Percentiles rank a stretch among this genome's conserved stretches.
Conservation (phyloP, 2,329 filamentous ascomycete genomes). For the Cryphonectria naterciae region DNA sequence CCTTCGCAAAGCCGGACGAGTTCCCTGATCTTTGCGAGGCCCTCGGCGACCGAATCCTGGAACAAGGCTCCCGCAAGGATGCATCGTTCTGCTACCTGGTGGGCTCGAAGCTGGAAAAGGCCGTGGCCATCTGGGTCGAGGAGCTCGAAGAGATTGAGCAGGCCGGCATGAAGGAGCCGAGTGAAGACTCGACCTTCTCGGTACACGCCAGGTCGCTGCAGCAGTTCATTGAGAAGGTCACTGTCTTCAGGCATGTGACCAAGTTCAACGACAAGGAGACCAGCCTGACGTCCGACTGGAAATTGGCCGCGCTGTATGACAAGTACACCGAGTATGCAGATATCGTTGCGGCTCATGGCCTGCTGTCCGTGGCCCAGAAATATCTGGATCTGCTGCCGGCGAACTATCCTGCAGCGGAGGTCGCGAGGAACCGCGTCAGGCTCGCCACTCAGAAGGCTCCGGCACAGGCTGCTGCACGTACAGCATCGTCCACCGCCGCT, state of each 20-base stretch:
- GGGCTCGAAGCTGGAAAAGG: constrained; percentile 96
- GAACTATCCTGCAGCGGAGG: constrained; percentile 83
- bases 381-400: constrained; percentile 87
- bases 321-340: constrained; percentile 98
- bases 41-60: constrained; percentile 86
- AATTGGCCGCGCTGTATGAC: constrained; percentile 83
- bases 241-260: constrained; percentile 90
- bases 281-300: constrained; percentile 77
- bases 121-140: constrained; percentile 89
- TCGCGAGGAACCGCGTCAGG: constrained; percentile 82
- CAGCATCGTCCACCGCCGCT: constrained; percentile 36
- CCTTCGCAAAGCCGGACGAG: constrained; percentile 87
- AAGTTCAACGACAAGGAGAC: constrained; percentile 85
- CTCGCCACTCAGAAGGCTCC: constrained; percentile 71
- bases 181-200: constrained; percentile 82
- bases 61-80: constrained; percentile 79
- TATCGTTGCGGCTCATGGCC: constrained; percentile 87
- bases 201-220: constrained; percentile 88
- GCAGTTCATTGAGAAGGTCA: constrained; percentile 97
- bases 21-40: constrained; percentile 96
- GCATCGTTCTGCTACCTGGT: constrained; percentile 96
- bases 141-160: constrained; percentile 86
- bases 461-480: constrained; percentile 43
- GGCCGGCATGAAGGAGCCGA: constrained; percentile 69
- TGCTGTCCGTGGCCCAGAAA: constrained; percentile 82